Percentiles rank a stretch among this genome's conserved stretches.
Conservation (phyloP, 768 basidiomycete genomes). For the Suillus sp. region DNA sequence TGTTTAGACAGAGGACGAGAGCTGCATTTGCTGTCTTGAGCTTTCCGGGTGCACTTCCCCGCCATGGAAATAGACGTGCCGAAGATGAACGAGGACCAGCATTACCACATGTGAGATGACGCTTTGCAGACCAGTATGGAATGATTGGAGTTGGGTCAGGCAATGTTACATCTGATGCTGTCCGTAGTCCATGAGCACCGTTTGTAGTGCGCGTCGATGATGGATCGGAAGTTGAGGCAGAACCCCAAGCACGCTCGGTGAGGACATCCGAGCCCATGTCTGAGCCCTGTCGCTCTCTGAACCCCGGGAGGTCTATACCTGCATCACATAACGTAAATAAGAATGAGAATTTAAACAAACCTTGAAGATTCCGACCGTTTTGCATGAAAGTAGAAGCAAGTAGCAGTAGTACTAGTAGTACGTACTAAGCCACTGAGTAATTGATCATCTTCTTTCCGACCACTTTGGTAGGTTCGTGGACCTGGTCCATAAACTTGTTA, state of each 20-base stretch:
- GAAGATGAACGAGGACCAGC: slow-evolving; percentile 70
- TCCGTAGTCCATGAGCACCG: slow-evolving; percentile 38
- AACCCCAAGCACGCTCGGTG: slow-evolving; percentile 53
- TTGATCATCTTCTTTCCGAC: neutral
- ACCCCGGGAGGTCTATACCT: slow-evolving; percentile 25
- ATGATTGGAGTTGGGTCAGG: slow-evolving; percentile 58
- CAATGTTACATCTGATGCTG: slow-evolving; percentile 49
- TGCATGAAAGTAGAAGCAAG: slow-evolving; percentile 23
- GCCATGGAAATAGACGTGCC: slow-evolving; percentile 74
- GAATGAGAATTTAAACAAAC: slow-evolving; percentile 19
- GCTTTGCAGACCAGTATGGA: slow-evolving; percentile 85
- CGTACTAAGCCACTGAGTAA: neutral
- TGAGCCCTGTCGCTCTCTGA: slow-evolving; percentile 24
- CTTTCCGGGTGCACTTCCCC: slow-evolving; percentile 76
- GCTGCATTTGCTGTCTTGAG: slow-evolving; percentile 91
- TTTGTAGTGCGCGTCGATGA: slow-evolving; percentile 42
- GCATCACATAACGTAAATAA: slow-evolving; percentile 13
- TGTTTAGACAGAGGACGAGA: slow-evolving; percentile 90
- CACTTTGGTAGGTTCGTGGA: neutral
- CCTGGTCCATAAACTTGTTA: neutral
- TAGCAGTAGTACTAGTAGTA: neutral
- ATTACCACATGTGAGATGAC: slow-evolving; percentile 90
- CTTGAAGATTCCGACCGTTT: slow-evolving; percentile 30
- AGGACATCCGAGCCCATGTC: slow-evolving; percentile 53
- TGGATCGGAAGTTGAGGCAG: slow-evolving; percentile 51